A percentile compares a stretch with the other conserved stretches of the same genome.
phyloP scores from a whole-genome alignment of 2,329 filamentous ascomycete species.

The Aspergillus sp. region DNA sequence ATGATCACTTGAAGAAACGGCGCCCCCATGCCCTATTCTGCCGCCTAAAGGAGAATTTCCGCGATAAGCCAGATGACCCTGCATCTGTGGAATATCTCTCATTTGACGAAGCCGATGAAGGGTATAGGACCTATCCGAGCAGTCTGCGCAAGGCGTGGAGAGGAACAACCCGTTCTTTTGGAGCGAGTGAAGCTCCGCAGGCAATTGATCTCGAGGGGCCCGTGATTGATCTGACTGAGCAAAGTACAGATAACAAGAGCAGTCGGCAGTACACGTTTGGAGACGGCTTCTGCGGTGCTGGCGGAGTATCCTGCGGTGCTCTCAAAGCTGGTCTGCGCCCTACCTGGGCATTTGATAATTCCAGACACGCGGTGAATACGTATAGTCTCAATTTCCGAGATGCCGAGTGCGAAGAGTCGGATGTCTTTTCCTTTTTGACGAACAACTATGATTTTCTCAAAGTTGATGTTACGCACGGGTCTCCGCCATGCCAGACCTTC shows the following conservation, averaged over 20 bases:
- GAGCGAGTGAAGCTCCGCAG: conserved; percentile 16
- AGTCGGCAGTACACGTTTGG: conserved; percentile 62
- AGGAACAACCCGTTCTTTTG: conserved; percentile 33
- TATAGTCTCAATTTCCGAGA: conserved; percentile 61
- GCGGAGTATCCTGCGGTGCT: conserved; percentile 50
- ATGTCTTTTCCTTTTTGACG: conserved; percentile 51
- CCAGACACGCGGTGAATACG: conserved; percentile 57
- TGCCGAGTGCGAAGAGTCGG: conserved; percentile 35
- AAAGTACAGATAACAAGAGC: conserved; percentile 24
- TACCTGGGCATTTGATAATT: conserved; percentile 65
- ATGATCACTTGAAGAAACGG: conserved; percentile 31
- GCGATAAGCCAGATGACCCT: conserved; percentile 21
- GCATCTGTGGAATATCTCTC: conserved; percentile 33
- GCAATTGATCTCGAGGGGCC: conserved; percentile 17
- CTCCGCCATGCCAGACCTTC: conserved; percentile 75
- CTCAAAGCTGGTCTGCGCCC: conserved; percentile 59
- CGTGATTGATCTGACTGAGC: conserved; percentile 25
- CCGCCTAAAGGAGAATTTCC: conserved; percentile 32
- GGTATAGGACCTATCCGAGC: conserved; percentile 11
- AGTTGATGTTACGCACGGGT: conserved; percentile 72
- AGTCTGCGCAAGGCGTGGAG: conserved; percentile 37
- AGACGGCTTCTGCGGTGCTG: conserved; percentile 73
- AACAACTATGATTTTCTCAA: conserved; percentile 36
- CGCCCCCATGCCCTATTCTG: conserved; percentile 34
- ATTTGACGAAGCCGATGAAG: conserved; percentile 32